Evolutionary conservation across 2,329 filamentous ascomycete species (phyloP), one percentile per base, ranked within the genome.

Genomic region (Curvularia eragrostidis): DNA sequence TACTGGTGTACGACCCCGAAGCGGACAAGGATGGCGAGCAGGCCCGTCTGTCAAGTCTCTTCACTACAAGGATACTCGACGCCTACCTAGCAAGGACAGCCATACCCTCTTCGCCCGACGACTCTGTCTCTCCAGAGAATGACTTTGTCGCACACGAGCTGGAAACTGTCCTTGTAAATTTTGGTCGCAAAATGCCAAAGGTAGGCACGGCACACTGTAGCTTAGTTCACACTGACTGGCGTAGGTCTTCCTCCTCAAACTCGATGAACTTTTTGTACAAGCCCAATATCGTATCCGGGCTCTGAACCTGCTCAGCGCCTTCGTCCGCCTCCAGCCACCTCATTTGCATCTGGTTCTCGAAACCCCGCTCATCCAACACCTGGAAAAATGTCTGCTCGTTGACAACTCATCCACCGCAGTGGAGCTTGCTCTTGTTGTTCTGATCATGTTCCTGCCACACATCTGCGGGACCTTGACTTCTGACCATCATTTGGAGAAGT

Each of bases 381-480:
- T 95, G 19, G 79, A 94, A 51, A 87, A 85, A 68, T 93, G 90
- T 62, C 81, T 95, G 1, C 89, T 92, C 75, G 85, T 85, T 53
- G 91, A 95, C 73, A 90, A 89, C 1, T 93, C 90, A 0, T 91
- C 90, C 0, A 88, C 89, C 0, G 86, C 90, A 3, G 83, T 94
- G n/a, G 90, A 90, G 1, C 80, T 92, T 42, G 89, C 90, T 1
- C 79, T 95, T 51, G 90, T 89, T 4, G 85, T 87, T 7, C 77
- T 95, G 57, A 89, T 91, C 63, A 95, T 95, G 91, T 86, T 94
- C 26, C 76, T 95, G 48, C 91, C 91, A 1, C 90, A 93, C 70
- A 91, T 94, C 75, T 91, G 91, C 1, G 88, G 85, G 65, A 88
- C 89, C 2, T 78, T 93, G 13, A 86, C 87, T 1, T 83, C 85